Conservation (phyloP, 495 filamentous ascomycete species). For the Tuber magnatum region DNA sequence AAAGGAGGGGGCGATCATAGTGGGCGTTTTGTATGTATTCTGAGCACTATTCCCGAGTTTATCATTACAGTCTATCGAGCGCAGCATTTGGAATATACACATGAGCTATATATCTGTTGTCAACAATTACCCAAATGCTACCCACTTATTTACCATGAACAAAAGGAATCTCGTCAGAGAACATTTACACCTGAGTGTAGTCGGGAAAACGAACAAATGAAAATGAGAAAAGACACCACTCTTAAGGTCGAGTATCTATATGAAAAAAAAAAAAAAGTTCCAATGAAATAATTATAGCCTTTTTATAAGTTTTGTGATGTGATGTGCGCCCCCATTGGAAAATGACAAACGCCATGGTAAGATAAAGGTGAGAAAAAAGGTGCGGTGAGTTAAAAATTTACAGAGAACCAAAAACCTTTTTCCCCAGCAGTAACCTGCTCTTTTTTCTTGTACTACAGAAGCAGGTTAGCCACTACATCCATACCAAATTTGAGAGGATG, state of each 20-base stretch:
- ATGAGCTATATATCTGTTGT: background rate
- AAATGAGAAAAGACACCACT: background rate
- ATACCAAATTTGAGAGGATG: background rate
- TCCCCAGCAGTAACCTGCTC: constrained; percentile 45
- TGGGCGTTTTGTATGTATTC: background rate
- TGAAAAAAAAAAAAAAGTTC: background rate
- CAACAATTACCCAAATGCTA: background rate
- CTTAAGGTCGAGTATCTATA: background rate
- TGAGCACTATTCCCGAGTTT: background rate
- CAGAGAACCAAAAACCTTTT: constrained; percentile 42
- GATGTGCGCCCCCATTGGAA: background rate
- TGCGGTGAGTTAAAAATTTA: background rate
- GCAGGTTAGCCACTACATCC: constrained; percentile 1
- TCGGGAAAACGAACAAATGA: background rate
- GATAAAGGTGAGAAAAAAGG: background rate
- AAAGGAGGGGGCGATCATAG: background rate
- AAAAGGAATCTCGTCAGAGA: background rate
- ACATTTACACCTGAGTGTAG: background rate
- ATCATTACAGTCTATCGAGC: background rate
- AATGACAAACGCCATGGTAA: background rate
- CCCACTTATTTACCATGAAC: background rate
- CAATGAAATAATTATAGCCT: background rate
- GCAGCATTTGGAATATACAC: background rate
- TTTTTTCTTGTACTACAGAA: constrained; percentile 42
- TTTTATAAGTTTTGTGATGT: background rate